Base-by-base conservation (phyloP, 306 rosid species). In the Hippophae gyantsensis region DNA sequence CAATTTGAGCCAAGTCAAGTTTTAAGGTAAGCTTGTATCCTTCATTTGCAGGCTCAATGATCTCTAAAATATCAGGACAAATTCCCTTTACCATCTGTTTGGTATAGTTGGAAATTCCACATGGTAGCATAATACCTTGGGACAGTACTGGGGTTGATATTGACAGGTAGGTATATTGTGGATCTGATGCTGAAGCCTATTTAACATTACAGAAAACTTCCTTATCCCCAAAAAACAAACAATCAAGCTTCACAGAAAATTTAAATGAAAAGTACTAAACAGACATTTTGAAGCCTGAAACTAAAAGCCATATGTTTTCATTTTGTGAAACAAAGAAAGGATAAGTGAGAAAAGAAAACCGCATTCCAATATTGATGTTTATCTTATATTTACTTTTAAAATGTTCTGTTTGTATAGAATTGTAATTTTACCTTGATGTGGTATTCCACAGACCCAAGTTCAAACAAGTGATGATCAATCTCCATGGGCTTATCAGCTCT, bases 391-490 rank as follows among this genome's bases (percentile, higher is more conserved):
- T 43, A 13, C n/a, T 23, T 13, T 32, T 32, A 4, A 32, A 11
- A 42, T 32, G 40, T 57, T 52, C 11, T 59, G 40, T 50, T 8
- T 42, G 62, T 3, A 57, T 40, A 46, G 56, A 25, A 23, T 32
- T 47, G 40, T 5, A 50, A 44, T 44, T 58, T 55, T 75, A 85
- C 98, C 96, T 76, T 84, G 72, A 85, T 71, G 66, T 78, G 95
- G 62, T 83, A 87, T 61, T 83, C 82, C 62, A 81, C 82, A 41
- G 87, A 83, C 44, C 96, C 98, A 68, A 83, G 81, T 78, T 87
- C 95, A 48, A 81, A 70, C 47, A 87, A 73, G 76, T 82, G 95
- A 69, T 87, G 92, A 66, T 92, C 95, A 65, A 83, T 71, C 74
- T 83, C 93, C 61, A 69, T 10, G 8, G 89, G 79, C 77, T 78